A percentile compares a stretch with the other conserved stretches of the same genome.
Conservation (phyloP, 768 basidiomycete genomes). For the Auriculariales sp. region DNA sequence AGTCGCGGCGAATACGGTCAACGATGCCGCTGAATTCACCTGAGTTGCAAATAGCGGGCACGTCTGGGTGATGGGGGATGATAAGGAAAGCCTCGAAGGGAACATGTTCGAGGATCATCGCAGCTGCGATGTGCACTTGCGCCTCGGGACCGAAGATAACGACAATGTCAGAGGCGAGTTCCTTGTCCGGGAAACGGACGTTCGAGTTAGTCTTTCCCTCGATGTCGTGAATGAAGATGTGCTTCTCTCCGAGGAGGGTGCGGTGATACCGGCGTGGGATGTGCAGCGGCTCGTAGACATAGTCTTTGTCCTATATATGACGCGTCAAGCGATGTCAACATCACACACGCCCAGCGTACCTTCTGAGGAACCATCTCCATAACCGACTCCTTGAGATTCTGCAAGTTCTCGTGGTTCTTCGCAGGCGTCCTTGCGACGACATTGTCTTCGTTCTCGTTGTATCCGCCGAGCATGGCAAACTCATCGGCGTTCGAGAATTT, state of each 20-base stretch:
- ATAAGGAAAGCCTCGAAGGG: conserved; percentile 93
- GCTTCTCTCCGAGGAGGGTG: conserved; percentile 88
- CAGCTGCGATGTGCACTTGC: conserved; percentile 91
- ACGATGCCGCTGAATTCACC: conserved; percentile 77
- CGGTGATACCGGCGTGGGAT: conserved; percentile 94
- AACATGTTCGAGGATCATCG: conserved; percentile 92
- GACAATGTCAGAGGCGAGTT: conserved; percentile 85
- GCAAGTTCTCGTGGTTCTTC: conserved; percentile 91
- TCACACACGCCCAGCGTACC: conserved; percentile 28
- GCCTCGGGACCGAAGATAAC: conserved; percentile 95
- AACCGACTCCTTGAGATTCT: conserved; percentile 87
- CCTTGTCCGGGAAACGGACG: conserved; percentile 87
- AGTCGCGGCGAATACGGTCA: conserved; percentile 84
- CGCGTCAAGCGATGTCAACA: conserved; percentile 2
- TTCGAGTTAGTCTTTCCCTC: conserved; percentile 91
- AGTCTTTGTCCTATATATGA: conserved; percentile 79
- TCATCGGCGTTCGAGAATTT: conserved; percentile 98
- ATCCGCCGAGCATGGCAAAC: conserved; percentile 86
- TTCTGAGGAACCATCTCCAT: conserved; percentile 98
- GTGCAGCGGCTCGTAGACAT: conserved; percentile 80
- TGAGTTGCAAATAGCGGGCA: conserved; percentile 58
- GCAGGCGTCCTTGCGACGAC: conserved; percentile 96
- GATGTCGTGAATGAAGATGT: conserved; percentile 93
- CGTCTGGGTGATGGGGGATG: conserved; percentile 69
- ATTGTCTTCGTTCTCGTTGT: conserved; percentile 96